Percentiles rank a stretch among this genome's conserved stretches.
Evolutionary conservation across 2,329 filamentous ascomycete species (phyloP).

Genomic region (Hyphodiscus sp.): DNA sequence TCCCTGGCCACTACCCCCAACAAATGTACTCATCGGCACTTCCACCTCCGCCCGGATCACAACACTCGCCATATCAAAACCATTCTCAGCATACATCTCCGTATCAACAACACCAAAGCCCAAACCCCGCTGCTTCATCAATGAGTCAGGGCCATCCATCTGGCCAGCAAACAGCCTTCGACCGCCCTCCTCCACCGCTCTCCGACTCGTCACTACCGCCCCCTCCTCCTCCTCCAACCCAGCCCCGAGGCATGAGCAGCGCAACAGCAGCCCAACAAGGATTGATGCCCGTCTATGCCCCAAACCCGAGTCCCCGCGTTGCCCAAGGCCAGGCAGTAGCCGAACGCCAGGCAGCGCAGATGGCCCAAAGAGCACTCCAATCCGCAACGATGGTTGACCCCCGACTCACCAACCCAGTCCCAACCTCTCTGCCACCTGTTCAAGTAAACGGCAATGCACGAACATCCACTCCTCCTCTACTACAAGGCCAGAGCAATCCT

Average conservation of each 20-base stretch:
- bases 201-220: constrained; percentile 30
- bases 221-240: constrained; percentile 22
- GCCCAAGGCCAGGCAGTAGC: constrained; percentile 33
- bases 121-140: constrained; percentile 18
- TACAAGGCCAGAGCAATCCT: constrained; percentile 8
- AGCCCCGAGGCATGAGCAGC: constrained; percentile 15
- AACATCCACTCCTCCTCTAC: constrained; percentile 21
- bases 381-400: constrained; percentile 23
- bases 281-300: constrained; percentile 26
- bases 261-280: constrained; percentile 12
- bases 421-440: constrained; percentile 14
- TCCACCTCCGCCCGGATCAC: constrained; percentile 28
- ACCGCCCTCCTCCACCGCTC: constrained; percentile 30
- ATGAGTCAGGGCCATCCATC: constrained; percentile 13
- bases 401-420: constrained; percentile 12
- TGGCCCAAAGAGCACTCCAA: constrained; percentile 25
- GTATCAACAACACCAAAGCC: constrained; percentile 24
- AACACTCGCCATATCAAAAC: constrained; percentile 27
- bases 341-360: constrained; percentile 29
- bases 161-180: constrained; percentile 22
- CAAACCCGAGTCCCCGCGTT: constrained; percentile 33
- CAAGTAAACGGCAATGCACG: constrained; percentile 13
- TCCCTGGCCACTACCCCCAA: constrained; percentile 33
- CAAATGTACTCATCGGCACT: constrained; percentile 32
- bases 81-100: constrained; percentile 25